Conservation (phyloP, 2,329 filamentous ascomycete species). For the Fusarium agapanthi region DNA sequence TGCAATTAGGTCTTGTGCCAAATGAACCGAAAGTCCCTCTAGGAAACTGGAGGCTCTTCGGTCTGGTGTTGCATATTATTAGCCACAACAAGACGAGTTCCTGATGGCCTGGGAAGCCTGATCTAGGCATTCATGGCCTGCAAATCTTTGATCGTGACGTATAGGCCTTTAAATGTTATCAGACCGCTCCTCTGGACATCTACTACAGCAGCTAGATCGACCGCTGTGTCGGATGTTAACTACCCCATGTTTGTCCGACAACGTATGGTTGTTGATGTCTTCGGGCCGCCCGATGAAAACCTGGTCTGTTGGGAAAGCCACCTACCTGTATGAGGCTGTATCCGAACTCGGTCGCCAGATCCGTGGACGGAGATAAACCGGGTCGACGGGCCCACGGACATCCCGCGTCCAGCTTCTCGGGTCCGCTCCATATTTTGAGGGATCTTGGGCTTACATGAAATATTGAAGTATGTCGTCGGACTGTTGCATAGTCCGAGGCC, state of each 20-base stretch:
- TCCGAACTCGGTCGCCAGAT: background rate
- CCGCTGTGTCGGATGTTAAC: constrained; percentile 11
- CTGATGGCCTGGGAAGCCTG: constrained; percentile 4
- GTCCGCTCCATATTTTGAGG: constrained; percentile 17
- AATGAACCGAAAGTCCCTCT: constrained; percentile 5
- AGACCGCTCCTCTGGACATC: constrained; percentile 8
- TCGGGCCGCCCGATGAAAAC: constrained; percentile 21
- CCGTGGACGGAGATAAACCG: constrained; percentile 21
- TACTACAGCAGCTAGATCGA: background rate
- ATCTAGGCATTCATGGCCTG: background rate
- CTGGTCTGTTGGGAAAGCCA: constrained; percentile 4
- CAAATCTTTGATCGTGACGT: constrained; percentile 3
- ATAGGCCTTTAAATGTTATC: background rate
- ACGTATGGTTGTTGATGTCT: constrained; percentile 25
- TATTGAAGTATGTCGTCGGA: constrained; percentile 16
- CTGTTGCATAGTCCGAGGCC: constrained; percentile 1
- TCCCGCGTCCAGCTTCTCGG: constrained; percentile 25
- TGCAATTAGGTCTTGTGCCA: constrained; percentile 18
- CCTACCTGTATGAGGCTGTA: constrained; percentile 9
- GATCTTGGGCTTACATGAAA: constrained; percentile 2
- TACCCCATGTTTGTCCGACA: constrained; percentile 11
- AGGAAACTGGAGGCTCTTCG: constrained; percentile 29
- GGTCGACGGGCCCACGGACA: constrained; percentile 17
- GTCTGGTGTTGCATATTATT: background rate
- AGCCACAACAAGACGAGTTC: constrained; percentile 15